Conservation (phyloP, 148 eudicot species). For the Pouteria glomerata region DNA sequence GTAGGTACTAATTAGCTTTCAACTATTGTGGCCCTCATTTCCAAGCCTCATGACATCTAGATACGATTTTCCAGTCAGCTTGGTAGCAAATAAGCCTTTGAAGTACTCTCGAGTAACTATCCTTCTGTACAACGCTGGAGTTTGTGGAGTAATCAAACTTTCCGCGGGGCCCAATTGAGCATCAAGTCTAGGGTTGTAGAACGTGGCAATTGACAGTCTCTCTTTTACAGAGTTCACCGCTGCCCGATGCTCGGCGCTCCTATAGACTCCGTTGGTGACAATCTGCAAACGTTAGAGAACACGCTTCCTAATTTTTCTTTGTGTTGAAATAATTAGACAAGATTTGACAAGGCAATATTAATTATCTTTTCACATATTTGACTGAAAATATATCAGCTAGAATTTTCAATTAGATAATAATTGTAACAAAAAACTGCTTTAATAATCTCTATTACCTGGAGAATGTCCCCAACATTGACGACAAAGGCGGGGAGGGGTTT, state of each 20-base stretch:
- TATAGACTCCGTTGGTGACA: conserved; percentile 24
- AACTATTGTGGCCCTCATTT: neutral
- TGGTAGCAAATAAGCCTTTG: conserved; percentile 10
- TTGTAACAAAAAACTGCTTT: too few species aligned
- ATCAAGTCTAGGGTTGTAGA: conserved; percentile 13
- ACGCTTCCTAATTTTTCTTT: too few species aligned
- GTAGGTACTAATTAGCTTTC: too few species aligned
- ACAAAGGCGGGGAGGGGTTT: conserved; percentile 13
- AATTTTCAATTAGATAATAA: too few species aligned
- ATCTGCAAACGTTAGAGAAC: conserved; percentile 10
- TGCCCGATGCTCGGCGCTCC: conserved; percentile 26
- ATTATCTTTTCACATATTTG: too few species aligned
- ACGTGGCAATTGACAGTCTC: conserved; percentile 29
- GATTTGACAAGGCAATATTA: too few species aligned
- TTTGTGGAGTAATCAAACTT: conserved; percentile 4
- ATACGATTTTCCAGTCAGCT: conserved; percentile 22
- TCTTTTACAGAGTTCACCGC: conserved; percentile 16
- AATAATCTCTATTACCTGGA: conserved; percentile 17
- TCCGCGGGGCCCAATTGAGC: conserved; percentile 16
- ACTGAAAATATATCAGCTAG: too few species aligned
- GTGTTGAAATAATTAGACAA: too few species aligned
- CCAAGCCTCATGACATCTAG: conserved; percentile 23
- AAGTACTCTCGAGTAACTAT: conserved; percentile 6
- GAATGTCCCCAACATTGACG: conserved; percentile 25
- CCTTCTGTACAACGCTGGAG: conserved; percentile 14